A percentile compares a stretch with the other conserved stretches of the same genome.
Conservation (phyloP, 2,329 filamentous ascomycete genomes). For the Macrophomina tecta region DNA sequence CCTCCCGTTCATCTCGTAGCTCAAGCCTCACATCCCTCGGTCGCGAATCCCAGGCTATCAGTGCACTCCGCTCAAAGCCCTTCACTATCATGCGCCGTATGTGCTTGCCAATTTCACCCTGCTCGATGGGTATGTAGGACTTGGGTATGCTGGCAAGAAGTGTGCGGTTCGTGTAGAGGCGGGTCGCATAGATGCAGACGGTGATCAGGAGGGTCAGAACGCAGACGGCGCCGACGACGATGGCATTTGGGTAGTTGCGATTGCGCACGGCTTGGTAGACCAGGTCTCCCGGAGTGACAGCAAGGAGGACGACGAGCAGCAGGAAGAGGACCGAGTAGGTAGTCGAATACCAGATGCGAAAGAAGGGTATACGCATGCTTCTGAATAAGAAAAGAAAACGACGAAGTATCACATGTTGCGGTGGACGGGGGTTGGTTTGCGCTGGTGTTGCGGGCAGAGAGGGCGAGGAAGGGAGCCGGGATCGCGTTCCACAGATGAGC, state of each 20-base stretch:
- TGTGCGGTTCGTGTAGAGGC: slow-evolving; percentile 86
- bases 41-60: slow-evolving; percentile 77
- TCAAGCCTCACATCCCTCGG: slow-evolving; percentile 66
- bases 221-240: slow-evolving; percentile 79
- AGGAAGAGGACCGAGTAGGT: slow-evolving; percentile 79
- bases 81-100: slow-evolving; percentile 78
- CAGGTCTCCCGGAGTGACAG: slow-evolving; percentile 78
- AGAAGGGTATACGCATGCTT: slow-evolving; percentile 62
- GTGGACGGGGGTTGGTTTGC: neutral
- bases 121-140: slow-evolving; percentile 82
- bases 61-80: slow-evolving; percentile 76
- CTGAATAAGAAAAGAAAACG: neutral
- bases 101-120: slow-evolving; percentile 76
- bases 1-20: slow-evolving; percentile 34
- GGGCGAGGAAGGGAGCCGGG: slow-evolving; percentile 1
- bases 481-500: slow-evolving; percentile 9
- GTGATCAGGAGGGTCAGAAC: slow-evolving; percentile 73
- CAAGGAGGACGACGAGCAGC: slow-evolving; percentile 73
- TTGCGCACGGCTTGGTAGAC: slow-evolving; percentile 77
- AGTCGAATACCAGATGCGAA: slow-evolving; percentile 80
- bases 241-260: slow-evolving; percentile 76
- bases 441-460: slow-evolving; percentile 11
- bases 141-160: slow-evolving; percentile 85
- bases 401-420: slow-evolving; percentile 25
- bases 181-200: slow-evolving; percentile 76